phyloP scores from a whole-genome alignment of 225 moss, liverwort and hornwort genomes.

The Pseudoscleropodium purum region DNA sequence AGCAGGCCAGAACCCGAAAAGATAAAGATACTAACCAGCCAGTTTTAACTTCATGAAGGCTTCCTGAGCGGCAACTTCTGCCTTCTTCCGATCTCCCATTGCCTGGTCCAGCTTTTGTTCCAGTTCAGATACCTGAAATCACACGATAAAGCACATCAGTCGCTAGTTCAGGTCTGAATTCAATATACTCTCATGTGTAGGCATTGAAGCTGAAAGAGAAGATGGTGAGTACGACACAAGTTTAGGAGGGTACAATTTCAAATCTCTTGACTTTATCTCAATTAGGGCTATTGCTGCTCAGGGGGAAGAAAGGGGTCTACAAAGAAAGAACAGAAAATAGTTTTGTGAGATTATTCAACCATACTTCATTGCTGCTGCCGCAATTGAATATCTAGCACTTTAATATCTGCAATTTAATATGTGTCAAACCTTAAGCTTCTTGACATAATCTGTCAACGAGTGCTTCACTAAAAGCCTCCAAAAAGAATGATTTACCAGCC shows the following conservation, averaged over 20 bases:
- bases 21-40: conserved; percentile 9
- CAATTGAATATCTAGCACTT: background rate
- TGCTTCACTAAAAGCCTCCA: background rate
- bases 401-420: background rate
- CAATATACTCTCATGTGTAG: background rate
- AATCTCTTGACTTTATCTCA: background rate
- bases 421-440: background rate
- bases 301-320: background rate
- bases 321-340: background rate
- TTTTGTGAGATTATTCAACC: background rate
- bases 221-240: background rate
- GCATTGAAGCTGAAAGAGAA: background rate
- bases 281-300: background rate
- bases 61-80: conserved; percentile 29
- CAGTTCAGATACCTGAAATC: conserved; percentile 31
- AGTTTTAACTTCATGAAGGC: conserved; percentile 30
- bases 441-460: background rate
- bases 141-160: background rate
- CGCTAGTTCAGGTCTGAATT: background rate
- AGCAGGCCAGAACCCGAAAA: background rate
- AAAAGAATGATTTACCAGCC: background rate
- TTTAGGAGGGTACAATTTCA: background rate
- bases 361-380: background rate
- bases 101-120: conserved; percentile 39
- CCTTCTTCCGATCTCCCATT: conserved; percentile 30